Evolutionary conservation across 176 grass and related monocot species (phyloP).

Genomic region (Bonia amplexicaulis): DNA sequence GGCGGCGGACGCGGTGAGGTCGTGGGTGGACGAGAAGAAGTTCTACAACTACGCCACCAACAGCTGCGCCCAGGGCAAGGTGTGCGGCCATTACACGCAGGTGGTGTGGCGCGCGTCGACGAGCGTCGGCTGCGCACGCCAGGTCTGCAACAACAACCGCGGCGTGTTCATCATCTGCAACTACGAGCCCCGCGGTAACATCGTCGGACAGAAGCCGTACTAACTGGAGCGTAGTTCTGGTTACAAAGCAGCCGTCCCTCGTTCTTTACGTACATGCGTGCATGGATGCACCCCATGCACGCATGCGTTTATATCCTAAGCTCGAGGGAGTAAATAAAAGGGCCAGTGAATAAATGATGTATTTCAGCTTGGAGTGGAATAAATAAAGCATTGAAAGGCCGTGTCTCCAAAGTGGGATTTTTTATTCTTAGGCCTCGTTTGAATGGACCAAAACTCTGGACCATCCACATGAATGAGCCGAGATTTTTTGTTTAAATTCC

Average conservation of each 20-base stretch:
- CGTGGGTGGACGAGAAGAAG: constrained; percentile 31
- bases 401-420: no score
- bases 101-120: constrained; percentile 37
- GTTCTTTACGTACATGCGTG: no score
- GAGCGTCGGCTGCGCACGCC: constrained; percentile 26
- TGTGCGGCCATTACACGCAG: constrained; percentile 53
- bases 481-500: no score
- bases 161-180: constrained; percentile 36
- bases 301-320: no score
- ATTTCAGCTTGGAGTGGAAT: not conserved
- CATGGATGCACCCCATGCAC: no score
- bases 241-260: no score
- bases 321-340: not conserved
- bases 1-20: constrained; percentile 17
- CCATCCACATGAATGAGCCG: no score
- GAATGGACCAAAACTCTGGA: no score
- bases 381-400: not conserved
- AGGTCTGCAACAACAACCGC: not conserved
- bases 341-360: not conserved
- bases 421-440: no score
- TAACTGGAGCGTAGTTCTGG: not conserved
- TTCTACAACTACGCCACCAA: constrained; percentile 34
- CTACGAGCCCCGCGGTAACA: constrained; percentile 38
- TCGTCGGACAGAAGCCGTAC: constrained; percentile 6
- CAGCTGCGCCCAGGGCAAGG: not conserved